These are phyloP conservation scores for Danielia reshetovae DNA, from an alignment of 805 yeast species.

Conservation along the genomic window DNA sequence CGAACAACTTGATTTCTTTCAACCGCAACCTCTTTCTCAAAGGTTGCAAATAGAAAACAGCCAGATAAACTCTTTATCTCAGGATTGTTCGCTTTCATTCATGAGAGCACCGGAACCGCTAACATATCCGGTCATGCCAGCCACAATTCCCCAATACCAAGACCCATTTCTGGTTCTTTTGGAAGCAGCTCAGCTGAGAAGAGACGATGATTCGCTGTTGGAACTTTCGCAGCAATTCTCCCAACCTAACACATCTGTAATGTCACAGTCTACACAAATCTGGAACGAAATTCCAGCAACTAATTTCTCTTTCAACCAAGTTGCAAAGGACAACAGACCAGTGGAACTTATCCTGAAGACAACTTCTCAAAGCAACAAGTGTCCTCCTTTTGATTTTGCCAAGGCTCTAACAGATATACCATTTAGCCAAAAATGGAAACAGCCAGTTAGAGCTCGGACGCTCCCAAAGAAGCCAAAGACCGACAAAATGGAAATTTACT, in stretches of 20 bases:
- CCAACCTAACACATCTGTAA: slow-evolving; percentile 5
- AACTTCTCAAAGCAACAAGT: not conserved
- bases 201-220: not conserved
- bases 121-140: too few species aligned
- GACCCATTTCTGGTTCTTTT: slow-evolving; percentile 6
- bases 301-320: not conserved
- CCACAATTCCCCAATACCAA: too few species aligned
- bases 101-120: too few species aligned
- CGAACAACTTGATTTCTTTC: not conserved
- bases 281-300: slow-evolving; percentile 4
- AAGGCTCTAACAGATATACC: too few species aligned
- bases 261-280: slow-evolving; percentile 10
- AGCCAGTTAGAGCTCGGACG: not conserved
- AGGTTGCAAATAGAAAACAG: not conserved
- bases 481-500: not conserved
- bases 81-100: not conserved
- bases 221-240: not conserved
- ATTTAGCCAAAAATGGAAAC: too few species aligned
- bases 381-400: not conserved
- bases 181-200: slow-evolving; percentile 3
- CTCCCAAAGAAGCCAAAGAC: not conserved
- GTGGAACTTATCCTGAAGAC: too few species aligned
- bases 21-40: not conserved
- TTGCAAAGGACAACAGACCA: not conserved
- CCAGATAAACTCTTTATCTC: not conserved